A percentile compares a stretch with the other conserved stretches of the same genome.
Evolutionary conservation across 768 basidiomycete species (phyloP).

Genomic region (Agrocybe praecox): DNA sequence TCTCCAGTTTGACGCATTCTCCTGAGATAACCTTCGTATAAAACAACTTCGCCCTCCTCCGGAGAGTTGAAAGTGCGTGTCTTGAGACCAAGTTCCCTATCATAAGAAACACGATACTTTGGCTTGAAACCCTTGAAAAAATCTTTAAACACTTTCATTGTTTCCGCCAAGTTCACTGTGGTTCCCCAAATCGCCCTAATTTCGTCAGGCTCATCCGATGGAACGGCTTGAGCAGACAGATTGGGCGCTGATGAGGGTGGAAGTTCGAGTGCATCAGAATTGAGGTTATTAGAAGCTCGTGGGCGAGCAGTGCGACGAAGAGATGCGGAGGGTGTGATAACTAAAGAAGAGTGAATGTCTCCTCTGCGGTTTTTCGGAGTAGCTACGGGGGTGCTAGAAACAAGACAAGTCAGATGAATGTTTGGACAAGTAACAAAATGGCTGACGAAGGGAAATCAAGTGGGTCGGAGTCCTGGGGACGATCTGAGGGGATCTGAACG

Average conservation of each 20-base stretch:
- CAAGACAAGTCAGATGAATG: slow-evolving; percentile 2
- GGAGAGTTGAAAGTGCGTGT: slow-evolving; percentile 57
- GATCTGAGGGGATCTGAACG: slow-evolving; percentile 33
- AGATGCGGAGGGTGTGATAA: slow-evolving; percentile 52
- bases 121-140: slow-evolving; percentile 93
- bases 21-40: slow-evolving; percentile 83
- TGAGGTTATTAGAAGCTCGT: slow-evolving; percentile 40
- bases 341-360: slow-evolving; percentile 86
- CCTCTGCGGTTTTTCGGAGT: slow-evolving; percentile 81
- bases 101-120: slow-evolving; percentile 79
- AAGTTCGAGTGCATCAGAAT: slow-evolving; percentile 63
- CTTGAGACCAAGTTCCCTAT: slow-evolving; percentile 60
- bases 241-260: slow-evolving; percentile 51
- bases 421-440: background rate
- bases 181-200: slow-evolving; percentile 98
- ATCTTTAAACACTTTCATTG: slow-evolving; percentile 87
- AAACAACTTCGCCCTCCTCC: slow-evolving; percentile 63
- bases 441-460: slow-evolving; percentile 71
- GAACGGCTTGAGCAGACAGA: slow-evolving; percentile 62
- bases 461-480: slow-evolving; percentile 60
- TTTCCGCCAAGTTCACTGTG: slow-evolving; percentile 87
- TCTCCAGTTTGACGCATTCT: slow-evolving; percentile 92
- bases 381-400: slow-evolving; percentile 29
- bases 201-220: slow-evolving; percentile 77
- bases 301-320: slow-evolving; percentile 36